Evolutionary conservation across 2,329 filamentous ascomycete genomes (phyloP), one percentile per base, ranked within the genome.

Genomic region (Colletotrichum musae): DNA sequence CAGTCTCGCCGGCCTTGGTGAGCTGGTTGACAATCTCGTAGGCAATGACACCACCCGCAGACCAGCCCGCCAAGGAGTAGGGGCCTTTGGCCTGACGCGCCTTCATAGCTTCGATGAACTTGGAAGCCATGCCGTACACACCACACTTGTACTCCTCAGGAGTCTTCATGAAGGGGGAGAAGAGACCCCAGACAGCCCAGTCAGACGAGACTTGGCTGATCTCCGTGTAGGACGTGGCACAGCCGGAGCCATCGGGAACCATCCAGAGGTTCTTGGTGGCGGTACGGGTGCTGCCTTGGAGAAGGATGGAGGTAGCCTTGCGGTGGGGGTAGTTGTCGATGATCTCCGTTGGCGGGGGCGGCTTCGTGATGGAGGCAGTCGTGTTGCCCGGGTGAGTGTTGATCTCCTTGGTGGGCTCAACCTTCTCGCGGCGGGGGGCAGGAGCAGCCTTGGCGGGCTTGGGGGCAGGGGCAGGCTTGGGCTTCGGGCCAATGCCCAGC

Each of bases 11-110:
- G 3, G 83, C 84, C 70, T 85, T 84, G 67, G 84, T 85, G 16
- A 93, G 83, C 71, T 91, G 87, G 62, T 86, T 86, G 16, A 89
- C 86, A 10, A 90, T 89, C 73, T 92, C 89, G 74, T 88, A 93
- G 50, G 92, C 91, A 68, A 91, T 90, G 56, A 93, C 91, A 43
- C 92, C 92, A 28, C 92, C 93, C 1, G 91, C 92, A n/a, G 89
- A 93, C 92, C 92, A 94, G 26, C 93, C 93, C 16, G 89, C 87
- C 1, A 94, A 80, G 58, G 86, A 85, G 79, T 93, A 93, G 0
- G 91, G 90, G 0, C 92, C 92, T 24, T 83, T 75, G 3, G 91
- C 89, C 79, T 94, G 92, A 58, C 91, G 90, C 5, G 89, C 87
- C 79, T 89, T 91, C 79, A 94, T 92, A 80, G 94, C 76, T 67